Conservation (phyloP, 208 protist species). For the Leishmania gerbilli region DNA sequence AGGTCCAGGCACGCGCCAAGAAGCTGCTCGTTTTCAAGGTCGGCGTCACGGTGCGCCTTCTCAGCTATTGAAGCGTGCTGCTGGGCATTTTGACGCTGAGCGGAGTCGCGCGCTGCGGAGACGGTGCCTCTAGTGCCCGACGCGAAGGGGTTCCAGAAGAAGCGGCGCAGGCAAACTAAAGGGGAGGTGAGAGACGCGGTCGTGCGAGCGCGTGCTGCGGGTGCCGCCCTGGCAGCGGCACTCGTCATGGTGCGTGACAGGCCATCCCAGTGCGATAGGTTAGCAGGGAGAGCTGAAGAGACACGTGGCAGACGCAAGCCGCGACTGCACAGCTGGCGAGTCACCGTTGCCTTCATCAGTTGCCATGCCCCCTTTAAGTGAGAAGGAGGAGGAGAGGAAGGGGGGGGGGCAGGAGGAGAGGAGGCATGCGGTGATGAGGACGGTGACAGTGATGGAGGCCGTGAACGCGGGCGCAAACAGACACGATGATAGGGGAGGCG, state of each 20-base stretch:
- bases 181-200: background rate
- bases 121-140: background rate
- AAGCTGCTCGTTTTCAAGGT: constrained; percentile 69
- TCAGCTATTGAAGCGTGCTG: constrained; percentile 46
- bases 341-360: background rate
- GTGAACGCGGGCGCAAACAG: background rate
- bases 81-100: constrained; percentile 12
- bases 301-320: background rate
- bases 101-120: background rate
- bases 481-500: background rate
- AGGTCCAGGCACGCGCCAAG: constrained; percentile 73
- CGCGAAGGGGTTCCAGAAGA: constrained; percentile 61
- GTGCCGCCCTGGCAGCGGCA: background rate
- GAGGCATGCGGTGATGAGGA: background rate
- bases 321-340: background rate
- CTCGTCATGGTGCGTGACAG: background rate
- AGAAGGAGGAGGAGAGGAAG: background rate
- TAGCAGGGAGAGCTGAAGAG: background rate
- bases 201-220: background rate
- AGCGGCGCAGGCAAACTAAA: constrained; percentile 11
- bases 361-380: background rate
- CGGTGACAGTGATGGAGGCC: background rate
- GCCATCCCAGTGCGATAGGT: background rate
- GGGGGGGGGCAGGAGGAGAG: background rate
- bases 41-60: constrained; percentile 47